A percentile compares a stretch with the other conserved stretches of the same genome.
Evolutionary conservation across 164 flowering plant genomes (phyloP).

Genomic region (Buxus sempervirens): DNA sequence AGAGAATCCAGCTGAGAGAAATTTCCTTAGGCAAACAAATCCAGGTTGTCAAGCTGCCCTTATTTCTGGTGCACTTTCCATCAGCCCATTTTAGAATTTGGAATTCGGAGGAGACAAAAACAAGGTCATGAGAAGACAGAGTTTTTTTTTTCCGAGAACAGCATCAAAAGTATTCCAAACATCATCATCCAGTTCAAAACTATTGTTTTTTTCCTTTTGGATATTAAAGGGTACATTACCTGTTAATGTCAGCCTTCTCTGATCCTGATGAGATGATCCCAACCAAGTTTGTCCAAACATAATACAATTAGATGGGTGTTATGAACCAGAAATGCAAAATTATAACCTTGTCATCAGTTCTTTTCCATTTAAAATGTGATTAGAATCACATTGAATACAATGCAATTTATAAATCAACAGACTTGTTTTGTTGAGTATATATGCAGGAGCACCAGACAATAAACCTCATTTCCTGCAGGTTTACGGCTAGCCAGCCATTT

Average conservation of each 20-base stretch:
- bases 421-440: too few relatives aligned
- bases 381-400: not conserved
- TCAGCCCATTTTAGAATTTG: not conserved
- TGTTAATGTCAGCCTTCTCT: too few relatives aligned
- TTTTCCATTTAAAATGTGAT: not conserved
- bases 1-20: not conserved
- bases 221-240: too few relatives aligned
- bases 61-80: not conserved
- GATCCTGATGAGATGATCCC: too few relatives aligned
- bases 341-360: not conserved
- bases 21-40: not conserved
- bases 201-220: too few relatives aligned
- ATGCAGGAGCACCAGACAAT: too few relatives aligned
- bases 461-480: not conserved
- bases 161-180: not conserved
- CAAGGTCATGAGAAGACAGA: not conserved
- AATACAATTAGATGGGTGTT: not conserved
- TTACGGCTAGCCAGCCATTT: constrained; percentile 6
- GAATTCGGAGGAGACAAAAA: not conserved
- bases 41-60: not conserved
- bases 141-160: not conserved
- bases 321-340: not conserved
- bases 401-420: not conserved
- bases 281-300: too few relatives aligned
- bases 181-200: too few relatives aligned